These are phyloP conservation scores for Gillenia trifoliata DNA, from an alignment of 306 rosid species.

Conservation along the genomic window DNA sequence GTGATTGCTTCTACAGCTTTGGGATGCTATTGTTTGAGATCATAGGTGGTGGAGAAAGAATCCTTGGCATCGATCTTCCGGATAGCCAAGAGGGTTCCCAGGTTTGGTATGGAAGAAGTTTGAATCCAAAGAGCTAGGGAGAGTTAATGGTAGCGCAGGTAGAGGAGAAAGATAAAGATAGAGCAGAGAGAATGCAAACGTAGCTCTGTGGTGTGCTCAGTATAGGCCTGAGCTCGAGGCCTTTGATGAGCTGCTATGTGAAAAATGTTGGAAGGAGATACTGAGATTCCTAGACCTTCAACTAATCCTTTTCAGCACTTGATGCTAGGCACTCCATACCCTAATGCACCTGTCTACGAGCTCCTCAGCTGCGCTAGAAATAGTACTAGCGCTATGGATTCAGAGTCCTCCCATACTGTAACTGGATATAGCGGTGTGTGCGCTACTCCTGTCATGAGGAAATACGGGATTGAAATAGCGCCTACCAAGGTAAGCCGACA, in stretches of 20 bases:
- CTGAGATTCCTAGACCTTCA: constrained; percentile 32
- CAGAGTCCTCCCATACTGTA: background rate
- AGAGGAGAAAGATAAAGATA: constrained; percentile 30
- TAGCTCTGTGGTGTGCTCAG: constrained; percentile 40
- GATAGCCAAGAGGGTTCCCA: constrained; percentile 40
- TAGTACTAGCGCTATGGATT: background rate
- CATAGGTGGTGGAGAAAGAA: constrained; percentile 42
- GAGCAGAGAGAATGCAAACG: constrained; percentile 31
- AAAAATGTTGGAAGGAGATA: constrained; percentile 51
- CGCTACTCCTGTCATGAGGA: constrained; percentile 23
- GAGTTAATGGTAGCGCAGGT: constrained; percentile 23
- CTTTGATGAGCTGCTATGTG: constrained; percentile 41
- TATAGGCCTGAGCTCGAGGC: constrained; percentile 34
- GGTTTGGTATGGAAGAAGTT: constrained; percentile 35
- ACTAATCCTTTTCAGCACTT: constrained; percentile 35
- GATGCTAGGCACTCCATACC: background rate
- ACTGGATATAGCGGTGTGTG: background rate
- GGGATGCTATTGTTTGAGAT: constrained; percentile 49
- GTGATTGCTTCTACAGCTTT: constrained; percentile 26
- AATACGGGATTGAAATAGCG: constrained; percentile 20
- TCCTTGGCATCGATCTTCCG: constrained; percentile 9
- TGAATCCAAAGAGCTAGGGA: constrained; percentile 11
- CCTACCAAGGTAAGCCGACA: background rate
- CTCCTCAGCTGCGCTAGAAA: background rate
- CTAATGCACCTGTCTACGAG: background rate